Evolutionary conservation across 176 grass and related monocot species (phyloP).

Genomic region (Aegilops sharonensis): DNA sequence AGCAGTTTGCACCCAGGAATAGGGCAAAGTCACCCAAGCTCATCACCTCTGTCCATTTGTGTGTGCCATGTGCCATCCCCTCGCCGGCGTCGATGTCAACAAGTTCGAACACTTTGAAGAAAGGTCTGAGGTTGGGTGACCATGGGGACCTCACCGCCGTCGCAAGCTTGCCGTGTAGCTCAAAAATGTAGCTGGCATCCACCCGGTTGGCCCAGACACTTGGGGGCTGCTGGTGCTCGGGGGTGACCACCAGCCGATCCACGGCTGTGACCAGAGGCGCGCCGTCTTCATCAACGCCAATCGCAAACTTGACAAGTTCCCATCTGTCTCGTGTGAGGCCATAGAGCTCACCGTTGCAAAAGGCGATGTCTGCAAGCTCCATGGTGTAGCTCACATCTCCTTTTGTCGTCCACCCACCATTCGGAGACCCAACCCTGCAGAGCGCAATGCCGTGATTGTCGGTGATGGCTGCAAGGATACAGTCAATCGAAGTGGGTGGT

Average conservation of each 20-base stretch:
- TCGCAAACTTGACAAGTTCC: not conserved
- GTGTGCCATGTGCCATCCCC: not conserved
- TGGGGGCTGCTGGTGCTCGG: not conserved
- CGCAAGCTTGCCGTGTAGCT: not conserved
- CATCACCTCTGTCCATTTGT: not conserved
- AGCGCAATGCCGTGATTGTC: not conserved
- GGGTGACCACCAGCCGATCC: no score
- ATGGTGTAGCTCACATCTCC: not conserved
- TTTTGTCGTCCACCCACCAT: not conserved
- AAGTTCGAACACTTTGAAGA: not conserved
- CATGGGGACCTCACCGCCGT: not conserved
- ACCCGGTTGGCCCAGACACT: not conserved
- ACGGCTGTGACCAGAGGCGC: not conserved
- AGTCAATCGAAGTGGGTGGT: not conserved
- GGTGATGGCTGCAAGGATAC: not conserved
- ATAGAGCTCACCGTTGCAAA: not conserved
- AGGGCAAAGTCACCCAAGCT: constrained; percentile 2
- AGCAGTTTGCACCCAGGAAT: not conserved
- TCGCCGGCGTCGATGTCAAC: not conserved
- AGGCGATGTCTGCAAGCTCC: not conserved
- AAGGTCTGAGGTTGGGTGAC: not conserved
- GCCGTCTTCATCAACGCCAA: not conserved
- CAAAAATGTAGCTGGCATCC: not conserved
- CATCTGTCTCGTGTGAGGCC: not conserved
- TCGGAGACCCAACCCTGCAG: not conserved